A percentile compares a stretch with the other conserved stretches of the same genome.
Conservation (phyloP, 768 basidiomycete genomes). For the Pulveroboletus sp. region DNA sequence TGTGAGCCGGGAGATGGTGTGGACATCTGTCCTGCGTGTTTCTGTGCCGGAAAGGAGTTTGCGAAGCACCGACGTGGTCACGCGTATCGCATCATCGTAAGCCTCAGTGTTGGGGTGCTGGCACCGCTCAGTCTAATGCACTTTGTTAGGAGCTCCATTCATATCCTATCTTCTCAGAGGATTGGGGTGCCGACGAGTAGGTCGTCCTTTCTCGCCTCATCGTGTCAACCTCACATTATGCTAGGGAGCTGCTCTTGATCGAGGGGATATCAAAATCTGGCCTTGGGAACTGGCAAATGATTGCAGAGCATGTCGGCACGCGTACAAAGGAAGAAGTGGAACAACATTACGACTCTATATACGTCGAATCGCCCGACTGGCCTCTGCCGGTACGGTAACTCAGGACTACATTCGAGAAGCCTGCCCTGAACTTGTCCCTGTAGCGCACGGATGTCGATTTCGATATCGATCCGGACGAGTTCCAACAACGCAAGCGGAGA, state of each 20-base stretch:
- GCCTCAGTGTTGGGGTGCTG: conserved; percentile 12
- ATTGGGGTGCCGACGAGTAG: conserved; percentile 98
- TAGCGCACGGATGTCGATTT: conserved; percentile 54
- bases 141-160: conserved; percentile 81
- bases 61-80: conserved; percentile 81
- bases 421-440: not conserved
- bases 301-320: conserved; percentile 92
- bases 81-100: conserved; percentile 87
- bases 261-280: conserved; percentile 87
- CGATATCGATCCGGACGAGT: conserved; percentile 71
- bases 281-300: conserved; percentile 94
- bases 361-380: conserved; percentile 75
- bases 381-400: conserved; percentile 65
- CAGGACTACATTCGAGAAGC: conserved; percentile 1
- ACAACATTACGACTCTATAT: conserved; percentile 78
- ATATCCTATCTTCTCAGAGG: conserved; percentile 89
- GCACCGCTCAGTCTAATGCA: not conserved
- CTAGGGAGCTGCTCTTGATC: conserved; percentile 82
- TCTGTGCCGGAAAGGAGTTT: conserved; percentile 89
- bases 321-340: conserved; percentile 92
- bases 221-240: not conserved
- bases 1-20: conserved; percentile 78
- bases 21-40: conserved; percentile 91
- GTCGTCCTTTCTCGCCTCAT: conserved; percentile 29
- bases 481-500: conserved; percentile 84